A percentile compares a stretch with the other conserved stretches of the same genome.
phyloP scores from a whole-genome alignment of 768 basidiomycete genomes.

The Boletus edulis region DNA sequence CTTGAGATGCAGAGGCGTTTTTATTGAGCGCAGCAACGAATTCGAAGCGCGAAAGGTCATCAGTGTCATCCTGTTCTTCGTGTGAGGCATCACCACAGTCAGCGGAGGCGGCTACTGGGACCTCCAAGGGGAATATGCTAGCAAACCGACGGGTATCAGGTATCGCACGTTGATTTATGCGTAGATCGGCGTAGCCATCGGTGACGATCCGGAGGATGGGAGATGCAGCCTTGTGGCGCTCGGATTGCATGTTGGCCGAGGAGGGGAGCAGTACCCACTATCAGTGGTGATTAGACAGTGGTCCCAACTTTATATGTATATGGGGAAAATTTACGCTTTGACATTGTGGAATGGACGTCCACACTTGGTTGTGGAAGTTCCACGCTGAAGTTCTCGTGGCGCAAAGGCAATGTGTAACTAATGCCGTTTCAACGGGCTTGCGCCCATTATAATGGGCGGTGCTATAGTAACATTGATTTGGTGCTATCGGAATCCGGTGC shows the following conservation, averaged over 20 bases:
- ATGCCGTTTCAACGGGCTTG: too few relatives aligned
- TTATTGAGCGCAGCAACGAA: conserved; percentile 2
- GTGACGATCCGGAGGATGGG: conserved; percentile 4
- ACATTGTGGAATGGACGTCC: conserved; percentile 19
- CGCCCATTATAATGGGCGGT: too few relatives aligned
- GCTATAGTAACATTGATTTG: too few relatives aligned
- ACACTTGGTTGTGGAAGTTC: conserved; percentile 18
- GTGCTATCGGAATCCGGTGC: too few relatives aligned
- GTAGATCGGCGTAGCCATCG: neutral
- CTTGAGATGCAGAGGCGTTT: neutral
- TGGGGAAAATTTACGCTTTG: conserved; percentile 21
- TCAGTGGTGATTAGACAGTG: neutral
- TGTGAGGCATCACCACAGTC: conserved; percentile 6
- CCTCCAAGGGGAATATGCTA: conserved; percentile 16
- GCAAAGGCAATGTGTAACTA: neutral
- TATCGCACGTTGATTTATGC: neutral
- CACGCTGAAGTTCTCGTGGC: conserved; percentile 16
- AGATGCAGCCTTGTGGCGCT: neutral
- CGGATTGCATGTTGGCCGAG: conserved; percentile 9
- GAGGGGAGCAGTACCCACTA: neutral
- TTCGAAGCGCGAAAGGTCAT: conserved; percentile 11
- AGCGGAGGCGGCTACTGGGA: conserved; percentile 1
- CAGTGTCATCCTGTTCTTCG: conserved; percentile 13
- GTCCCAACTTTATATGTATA: conserved; percentile 16
- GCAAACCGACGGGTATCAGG: conserved; percentile 30